A percentile compares a stretch with the other conserved stretches of the same genome.
These are phyloP conservation scores for Starmerella roubikii DNA, from an alignment of 805 yeast species.

Conservation along the genomic window DNA sequence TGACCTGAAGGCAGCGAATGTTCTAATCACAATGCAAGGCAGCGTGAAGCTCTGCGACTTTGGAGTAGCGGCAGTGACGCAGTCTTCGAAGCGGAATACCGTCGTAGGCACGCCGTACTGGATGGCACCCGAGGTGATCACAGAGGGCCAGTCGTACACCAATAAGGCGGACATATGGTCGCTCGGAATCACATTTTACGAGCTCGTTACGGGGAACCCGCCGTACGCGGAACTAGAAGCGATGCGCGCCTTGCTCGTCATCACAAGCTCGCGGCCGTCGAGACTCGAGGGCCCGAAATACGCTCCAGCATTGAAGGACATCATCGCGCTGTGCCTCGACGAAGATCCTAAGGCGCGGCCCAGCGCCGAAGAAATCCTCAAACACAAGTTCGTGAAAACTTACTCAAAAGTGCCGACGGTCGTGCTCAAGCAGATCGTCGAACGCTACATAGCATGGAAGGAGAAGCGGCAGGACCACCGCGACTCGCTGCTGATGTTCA, in stretches of 20 bases:
- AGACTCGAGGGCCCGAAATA: constrained; percentile 83
- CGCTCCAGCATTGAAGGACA: constrained; percentile 63
- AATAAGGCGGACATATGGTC: constrained; percentile 97
- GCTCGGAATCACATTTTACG: constrained; percentile 83
- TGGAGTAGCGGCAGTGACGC: constrained; percentile 89
- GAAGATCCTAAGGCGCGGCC: constrained; percentile 86
- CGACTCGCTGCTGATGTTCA: constrained; percentile 27
- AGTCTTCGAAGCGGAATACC: constrained; percentile 62
- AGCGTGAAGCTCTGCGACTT: constrained; percentile 87
- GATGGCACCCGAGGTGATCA: constrained; percentile 45
- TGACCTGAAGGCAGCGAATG: constrained; percentile 93
- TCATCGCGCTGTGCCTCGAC: constrained; percentile 81
- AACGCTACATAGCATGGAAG: constrained; percentile 42
- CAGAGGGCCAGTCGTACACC: constrained; percentile 32
- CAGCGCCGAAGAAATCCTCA: constrained; percentile 68
- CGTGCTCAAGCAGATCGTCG: constrained; percentile 57
- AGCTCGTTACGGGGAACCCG: constrained; percentile 92
- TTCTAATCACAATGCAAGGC: constrained; percentile 78
- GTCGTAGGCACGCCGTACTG: constrained; percentile 57
- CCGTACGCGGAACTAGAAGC: constrained; percentile 96
- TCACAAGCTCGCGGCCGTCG: constrained; percentile 88
- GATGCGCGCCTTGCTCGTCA: constrained; percentile 82
- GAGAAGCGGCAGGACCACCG: constrained; percentile 36
- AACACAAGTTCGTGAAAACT: constrained; percentile 54
- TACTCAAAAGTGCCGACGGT: constrained; percentile 49